Conservation (phyloP, 352 stramenopile genomes). For the Phytophthora litchii region DNA sequence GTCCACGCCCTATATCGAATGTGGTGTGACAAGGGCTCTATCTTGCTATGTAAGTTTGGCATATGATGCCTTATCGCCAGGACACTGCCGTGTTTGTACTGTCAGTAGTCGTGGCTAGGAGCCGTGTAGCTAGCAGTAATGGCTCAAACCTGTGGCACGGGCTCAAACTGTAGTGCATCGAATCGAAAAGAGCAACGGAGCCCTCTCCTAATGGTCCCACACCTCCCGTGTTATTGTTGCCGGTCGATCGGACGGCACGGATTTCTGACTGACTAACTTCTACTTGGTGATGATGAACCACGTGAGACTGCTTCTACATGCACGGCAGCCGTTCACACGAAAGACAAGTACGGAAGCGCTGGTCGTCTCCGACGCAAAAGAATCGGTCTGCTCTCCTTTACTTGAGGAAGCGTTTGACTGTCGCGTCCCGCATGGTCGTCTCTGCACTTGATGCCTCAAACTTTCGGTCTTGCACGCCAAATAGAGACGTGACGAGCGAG, state of each 20-base stretch:
- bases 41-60: not conserved
- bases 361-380: conserved; percentile 25
- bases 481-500: conserved; percentile 37
- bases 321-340: conserved; percentile 12
- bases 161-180: conserved; percentile 2
- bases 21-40: conserved; percentile 20
- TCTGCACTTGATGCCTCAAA: conserved; percentile 24
- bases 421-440: conserved; percentile 5
- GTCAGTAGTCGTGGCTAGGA: conserved; percentile 13
- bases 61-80: not conserved
- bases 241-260: conserved; percentile 26
- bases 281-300: conserved; percentile 9
- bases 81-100: conserved; percentile 14
- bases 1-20: conserved; percentile 8
- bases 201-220: conserved; percentile 11
- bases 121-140: conserved; percentile 22
- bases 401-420: conserved; percentile 23
- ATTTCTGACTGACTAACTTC: conserved; percentile 11
- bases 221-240: conserved; percentile 3
- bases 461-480: conserved; percentile 13
- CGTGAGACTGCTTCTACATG: conserved; percentile 22
- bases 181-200: conserved; percentile 8
- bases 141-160: conserved; percentile 6
- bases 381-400: conserved; percentile 27
- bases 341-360: conserved; percentile 16